These are phyloP conservation scores for Pleurotus pulmonarius DNA, from an alignment of 768 basidiomycete genomes.

Conservation along the genomic window DNA sequence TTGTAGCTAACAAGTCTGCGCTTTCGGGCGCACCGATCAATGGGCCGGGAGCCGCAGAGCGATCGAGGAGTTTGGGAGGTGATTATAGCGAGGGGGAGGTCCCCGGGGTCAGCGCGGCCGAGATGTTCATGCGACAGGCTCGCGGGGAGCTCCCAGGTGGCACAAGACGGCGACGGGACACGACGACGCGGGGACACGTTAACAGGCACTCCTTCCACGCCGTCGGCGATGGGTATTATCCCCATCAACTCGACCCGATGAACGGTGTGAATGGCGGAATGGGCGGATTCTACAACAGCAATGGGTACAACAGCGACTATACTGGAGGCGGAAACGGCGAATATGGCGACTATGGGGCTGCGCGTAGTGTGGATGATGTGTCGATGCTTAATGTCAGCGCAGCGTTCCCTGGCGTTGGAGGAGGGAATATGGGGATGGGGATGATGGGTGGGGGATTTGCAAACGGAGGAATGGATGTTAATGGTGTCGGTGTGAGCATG, in stretches of 20 bases:
- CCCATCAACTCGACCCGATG: background rate
- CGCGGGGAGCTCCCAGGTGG: slow-evolving; percentile 40
- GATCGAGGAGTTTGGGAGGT: slow-evolving; percentile 18
- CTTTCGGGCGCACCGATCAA: slow-evolving; percentile 11
- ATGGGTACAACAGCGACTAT: slow-evolving; percentile 3
- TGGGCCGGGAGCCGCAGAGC: slow-evolving; percentile 9
- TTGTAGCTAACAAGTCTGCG: slow-evolving; percentile 4
- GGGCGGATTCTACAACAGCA: background rate
- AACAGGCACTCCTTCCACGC: slow-evolving; percentile 4
- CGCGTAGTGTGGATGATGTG: background rate
- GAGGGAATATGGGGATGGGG: background rate
- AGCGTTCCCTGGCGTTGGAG: background rate
- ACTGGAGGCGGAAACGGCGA: background rate
- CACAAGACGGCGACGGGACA: slow-evolving; percentile 24
- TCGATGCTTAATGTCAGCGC: background rate
- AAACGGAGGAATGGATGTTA: background rate
- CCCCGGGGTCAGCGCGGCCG: slow-evolving; percentile 45
- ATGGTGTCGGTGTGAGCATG: background rate
- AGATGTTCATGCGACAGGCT: slow-evolving; percentile 64
- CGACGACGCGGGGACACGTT: slow-evolving; percentile 10
- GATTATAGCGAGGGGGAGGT: slow-evolving; percentile 15
- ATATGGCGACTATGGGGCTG: background rate
- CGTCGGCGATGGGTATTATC: background rate
- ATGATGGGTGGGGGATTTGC: background rate
- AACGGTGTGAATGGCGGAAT: background rate